A percentile compares a stretch with the other conserved stretches of the same genome.
Conservation (phyloP, 768 basidiomycete species). For the Cyathus striatus region DNA sequence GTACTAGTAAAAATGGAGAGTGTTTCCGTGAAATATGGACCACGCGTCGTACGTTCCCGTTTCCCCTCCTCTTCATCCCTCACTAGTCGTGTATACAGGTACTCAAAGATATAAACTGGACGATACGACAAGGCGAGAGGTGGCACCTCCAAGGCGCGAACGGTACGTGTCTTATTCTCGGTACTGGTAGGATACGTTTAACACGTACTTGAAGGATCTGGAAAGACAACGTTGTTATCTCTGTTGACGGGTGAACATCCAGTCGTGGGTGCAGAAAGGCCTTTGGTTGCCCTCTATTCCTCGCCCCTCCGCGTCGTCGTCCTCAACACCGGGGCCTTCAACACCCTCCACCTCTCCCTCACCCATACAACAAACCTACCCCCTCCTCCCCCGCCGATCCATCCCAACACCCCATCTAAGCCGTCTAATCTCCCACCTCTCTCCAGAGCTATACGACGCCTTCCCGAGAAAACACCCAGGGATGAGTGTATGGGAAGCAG, state of each 20-base stretch:
- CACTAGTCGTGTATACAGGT: constrained; percentile 39
- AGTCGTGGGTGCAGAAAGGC: no score
- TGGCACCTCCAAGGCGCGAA: constrained; percentile 92
- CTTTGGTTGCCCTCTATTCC: no score
- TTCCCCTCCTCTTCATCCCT: neutral
- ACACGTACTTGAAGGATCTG: constrained; percentile 64
- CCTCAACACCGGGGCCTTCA: no score
- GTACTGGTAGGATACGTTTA: no score
- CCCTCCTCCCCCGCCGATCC: no score
- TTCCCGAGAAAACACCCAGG: no score
- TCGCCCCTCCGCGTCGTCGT: no score
- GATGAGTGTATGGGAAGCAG: constrained; percentile 73
- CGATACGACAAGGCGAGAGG: constrained; percentile 72
- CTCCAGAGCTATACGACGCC: no score
- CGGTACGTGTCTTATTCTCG: constrained; percentile 38
- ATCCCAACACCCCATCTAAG: no score
- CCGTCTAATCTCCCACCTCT: no score
- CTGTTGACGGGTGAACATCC: constrained; percentile 93
- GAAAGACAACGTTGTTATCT: constrained; percentile 91
- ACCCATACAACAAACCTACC: no score
- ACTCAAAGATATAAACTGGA: constrained; percentile 76
- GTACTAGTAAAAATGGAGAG: constrained; percentile 55
- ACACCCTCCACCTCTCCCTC: no score
- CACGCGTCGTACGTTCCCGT: constrained; percentile 42
- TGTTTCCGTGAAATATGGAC: constrained; percentile 69